A percentile compares a stretch with the other conserved stretches of the same genome.
Evolutionary conservation across 2,329 filamentous ascomycete species (phyloP).

Genomic region (Monilinia fructicola): DNA sequence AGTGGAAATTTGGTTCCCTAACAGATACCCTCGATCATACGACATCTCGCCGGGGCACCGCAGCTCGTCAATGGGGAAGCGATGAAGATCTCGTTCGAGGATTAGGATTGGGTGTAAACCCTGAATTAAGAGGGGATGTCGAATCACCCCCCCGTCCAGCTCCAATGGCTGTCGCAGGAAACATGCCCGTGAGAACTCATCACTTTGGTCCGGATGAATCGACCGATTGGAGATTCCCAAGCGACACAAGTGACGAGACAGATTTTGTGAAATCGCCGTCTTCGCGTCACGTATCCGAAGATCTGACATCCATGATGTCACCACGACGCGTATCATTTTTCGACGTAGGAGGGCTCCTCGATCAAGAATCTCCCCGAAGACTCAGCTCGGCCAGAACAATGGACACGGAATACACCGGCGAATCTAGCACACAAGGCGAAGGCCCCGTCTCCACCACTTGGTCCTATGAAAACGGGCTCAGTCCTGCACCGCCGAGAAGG

Average conservation of each 20-base stretch:
- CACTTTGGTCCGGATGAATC: conserved; percentile 17
- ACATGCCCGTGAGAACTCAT: conserved; percentile 32
- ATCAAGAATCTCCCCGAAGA: conserved; percentile 45
- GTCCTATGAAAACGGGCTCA: conserved; percentile 38
- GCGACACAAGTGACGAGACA: conserved; percentile 46
- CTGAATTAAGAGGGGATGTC: conserved; percentile 48
- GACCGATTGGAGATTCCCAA: conserved; percentile 38
- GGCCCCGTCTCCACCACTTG: conserved; percentile 28
- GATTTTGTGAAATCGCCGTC: conserved; percentile 39
- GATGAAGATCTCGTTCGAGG: conserved; percentile 87
- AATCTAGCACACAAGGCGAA: conserved; percentile 30
- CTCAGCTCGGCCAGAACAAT: conserved; percentile 33
- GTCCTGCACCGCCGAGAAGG: conserved; percentile 49
- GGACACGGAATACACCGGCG: conserved; percentile 34
- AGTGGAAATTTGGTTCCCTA: conserved; percentile 65
- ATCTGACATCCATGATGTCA: conserved; percentile 44
- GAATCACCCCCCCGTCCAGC: conserved; percentile 35
- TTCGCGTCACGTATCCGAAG: conserved; percentile 31
- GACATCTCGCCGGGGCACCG: conserved; percentile 47
- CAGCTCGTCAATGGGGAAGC: conserved; percentile 72
- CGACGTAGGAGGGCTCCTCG: conserved; percentile 76
- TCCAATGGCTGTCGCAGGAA: conserved; percentile 38
- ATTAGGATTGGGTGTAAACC: conserved; percentile 67
- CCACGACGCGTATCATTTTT: conserved; percentile 73
- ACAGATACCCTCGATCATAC: conserved; percentile 62